Evolutionary conservation across 2,329 filamentous ascomycete species (phyloP).

Genomic region (Berkeleyomyces rouxiae): DNA sequence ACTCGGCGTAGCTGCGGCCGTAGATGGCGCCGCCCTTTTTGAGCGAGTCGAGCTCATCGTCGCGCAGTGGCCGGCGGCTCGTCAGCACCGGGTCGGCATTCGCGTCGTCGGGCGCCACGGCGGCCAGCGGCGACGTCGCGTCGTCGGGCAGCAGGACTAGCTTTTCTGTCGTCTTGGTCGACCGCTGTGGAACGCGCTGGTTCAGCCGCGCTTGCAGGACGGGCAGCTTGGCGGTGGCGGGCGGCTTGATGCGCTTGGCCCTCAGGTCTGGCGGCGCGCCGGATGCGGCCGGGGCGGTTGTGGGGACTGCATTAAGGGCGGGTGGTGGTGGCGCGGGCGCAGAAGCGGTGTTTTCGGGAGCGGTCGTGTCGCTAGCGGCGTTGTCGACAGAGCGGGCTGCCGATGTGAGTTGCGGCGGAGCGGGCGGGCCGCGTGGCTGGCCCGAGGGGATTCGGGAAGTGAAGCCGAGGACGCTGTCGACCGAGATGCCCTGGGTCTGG

Average conservation of each 20-base stretch:
- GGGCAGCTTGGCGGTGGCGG: slow-evolving; percentile 11
- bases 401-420: slow-evolving; percentile 23
- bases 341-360: slow-evolving; percentile 17
- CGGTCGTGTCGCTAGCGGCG: slow-evolving; percentile 18
- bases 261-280: slow-evolving; percentile 3
- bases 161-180: slow-evolving; percentile 91
- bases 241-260: slow-evolving; percentile 12
- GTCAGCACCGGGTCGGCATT: slow-evolving; percentile 6
- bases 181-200: slow-evolving; percentile 59
- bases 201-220: slow-evolving; percentile 29
- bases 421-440: slow-evolving; percentile 60
- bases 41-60: slow-evolving; percentile 51
- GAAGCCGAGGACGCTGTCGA: slow-evolving; percentile 90
- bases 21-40: slow-evolving; percentile 43
- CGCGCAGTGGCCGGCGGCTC: slow-evolving; percentile 36
- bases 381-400: slow-evolving; percentile 20
- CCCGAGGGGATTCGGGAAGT: slow-evolving; percentile 90
- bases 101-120: slow-evolving; percentile 38
- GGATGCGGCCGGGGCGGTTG: slow-evolving; percentile 16
- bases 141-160: slow-evolving; percentile 73
- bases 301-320: slow-evolving; percentile 15
- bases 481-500: slow-evolving; percentile 43
- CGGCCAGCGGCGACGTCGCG: slow-evolving; percentile 26
- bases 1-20: slow-evolving; percentile 86
- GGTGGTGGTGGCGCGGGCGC: slow-evolving; percentile 24